Conservation (phyloP, 2,329 filamentous ascomycete species). For the Nothopassalora personata region DNA sequence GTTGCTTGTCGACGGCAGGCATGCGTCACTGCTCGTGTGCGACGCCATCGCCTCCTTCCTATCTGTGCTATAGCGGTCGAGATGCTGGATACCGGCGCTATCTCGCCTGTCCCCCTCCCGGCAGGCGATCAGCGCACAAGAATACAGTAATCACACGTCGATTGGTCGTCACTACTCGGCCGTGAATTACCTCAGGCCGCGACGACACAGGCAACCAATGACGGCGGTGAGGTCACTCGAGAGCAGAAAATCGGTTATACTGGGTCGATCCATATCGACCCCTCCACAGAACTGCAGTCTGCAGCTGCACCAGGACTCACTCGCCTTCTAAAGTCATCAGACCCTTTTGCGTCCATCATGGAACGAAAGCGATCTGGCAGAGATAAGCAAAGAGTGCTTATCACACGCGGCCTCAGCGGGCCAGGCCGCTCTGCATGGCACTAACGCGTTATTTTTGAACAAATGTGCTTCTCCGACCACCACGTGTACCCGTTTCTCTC, state of each 20-base stretch:
- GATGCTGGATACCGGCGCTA: not conserved
- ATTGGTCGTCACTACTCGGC: not conserved
- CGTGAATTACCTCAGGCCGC: not conserved
- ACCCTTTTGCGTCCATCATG: not conserved
- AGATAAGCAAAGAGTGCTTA: slow-evolving; percentile 2
- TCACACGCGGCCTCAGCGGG: not conserved
- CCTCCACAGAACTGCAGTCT: not conserved
- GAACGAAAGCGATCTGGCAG: not conserved
- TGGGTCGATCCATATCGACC: not conserved
- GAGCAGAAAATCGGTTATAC: not conserved
- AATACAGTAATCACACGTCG: not conserved
- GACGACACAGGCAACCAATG: not conserved
- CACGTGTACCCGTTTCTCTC: not conserved
- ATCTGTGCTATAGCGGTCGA: not conserved
- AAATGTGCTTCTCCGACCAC: not conserved
- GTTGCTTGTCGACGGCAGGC: not conserved
- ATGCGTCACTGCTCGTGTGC: not conserved
- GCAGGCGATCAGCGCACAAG: not conserved
- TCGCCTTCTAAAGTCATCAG: no score
- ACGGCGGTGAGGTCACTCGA: not conserved
- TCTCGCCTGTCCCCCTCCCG: not conserved
- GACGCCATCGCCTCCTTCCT: not conserved
- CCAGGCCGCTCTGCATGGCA: not conserved
- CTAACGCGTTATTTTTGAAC: not conserved
- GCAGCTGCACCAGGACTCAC: not conserved